Evolutionary conservation across 208 protist genomes (phyloP).

Genomic region (Trypanosoma boissoni): DNA sequence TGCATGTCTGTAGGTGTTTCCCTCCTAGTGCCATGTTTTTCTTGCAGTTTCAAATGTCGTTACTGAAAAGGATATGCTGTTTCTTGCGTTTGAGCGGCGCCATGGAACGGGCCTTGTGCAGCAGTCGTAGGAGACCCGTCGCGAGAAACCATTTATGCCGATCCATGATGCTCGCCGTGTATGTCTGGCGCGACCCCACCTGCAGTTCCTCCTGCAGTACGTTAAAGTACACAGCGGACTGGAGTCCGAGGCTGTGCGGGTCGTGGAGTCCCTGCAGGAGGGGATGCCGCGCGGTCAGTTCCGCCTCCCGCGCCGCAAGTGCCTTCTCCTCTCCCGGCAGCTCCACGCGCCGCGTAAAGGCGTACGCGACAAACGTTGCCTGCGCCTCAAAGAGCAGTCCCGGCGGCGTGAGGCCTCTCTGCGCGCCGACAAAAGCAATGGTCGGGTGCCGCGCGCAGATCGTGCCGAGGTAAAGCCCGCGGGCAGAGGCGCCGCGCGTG

Average conservation of each 20-base stretch:
- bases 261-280: constrained; percentile 37
- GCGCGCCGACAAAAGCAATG: constrained; percentile 79
- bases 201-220: constrained; percentile 74
- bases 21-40: background rate
- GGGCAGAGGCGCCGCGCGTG: no score
- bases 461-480: constrained; percentile 81
- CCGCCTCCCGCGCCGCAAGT: constrained; percentile 31
- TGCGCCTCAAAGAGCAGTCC: constrained; percentile 86
- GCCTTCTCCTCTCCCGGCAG: constrained; percentile 35
- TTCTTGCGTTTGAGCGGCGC: constrained; percentile 85
- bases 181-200: constrained; percentile 75
- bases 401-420: constrained; percentile 71
- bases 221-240: constrained; percentile 86
- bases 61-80: constrained; percentile 89
- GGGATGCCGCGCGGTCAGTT: constrained; percentile 38
- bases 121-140: constrained; percentile 56
- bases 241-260: constrained; percentile 47
- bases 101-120: constrained; percentile 73
- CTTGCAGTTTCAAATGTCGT: constrained; percentile 48
- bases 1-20: background rate
- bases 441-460: constrained; percentile 51
- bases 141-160: constrained; percentile 63
- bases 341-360: constrained; percentile 61
- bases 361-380: constrained; percentile 74
- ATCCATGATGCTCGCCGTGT: constrained; percentile 56